These are phyloP conservation scores for Vigna nakashimae DNA, from an alignment of 306 rosid genomes.

Conservation along the genomic window DNA sequence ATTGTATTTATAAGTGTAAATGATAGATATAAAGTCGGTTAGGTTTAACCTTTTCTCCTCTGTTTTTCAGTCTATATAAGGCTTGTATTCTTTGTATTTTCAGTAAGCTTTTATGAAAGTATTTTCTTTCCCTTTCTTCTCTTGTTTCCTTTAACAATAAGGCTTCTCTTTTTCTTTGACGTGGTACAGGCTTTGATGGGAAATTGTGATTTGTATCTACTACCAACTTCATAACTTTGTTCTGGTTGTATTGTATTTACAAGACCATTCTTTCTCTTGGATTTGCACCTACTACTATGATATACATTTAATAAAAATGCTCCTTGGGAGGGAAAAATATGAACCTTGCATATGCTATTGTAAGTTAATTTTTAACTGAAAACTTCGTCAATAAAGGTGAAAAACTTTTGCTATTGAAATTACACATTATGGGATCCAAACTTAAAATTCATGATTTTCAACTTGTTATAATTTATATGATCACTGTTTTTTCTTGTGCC, in stretches of 20 bases:
- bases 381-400: constrained; percentile 6
- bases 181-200: constrained; percentile 2
- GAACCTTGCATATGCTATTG: not conserved
- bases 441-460: constrained; percentile 4
- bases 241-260: too few species aligned
- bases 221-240: not conserved
- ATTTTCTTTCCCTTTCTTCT: too few species aligned
- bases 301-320: not conserved
- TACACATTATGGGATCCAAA: constrained; percentile 26
- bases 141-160: not conserved
- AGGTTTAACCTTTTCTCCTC: too few species aligned
- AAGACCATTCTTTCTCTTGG: not conserved
- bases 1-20: not conserved
- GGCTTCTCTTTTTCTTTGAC: constrained; percentile 5
- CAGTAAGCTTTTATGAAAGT: too few species aligned
- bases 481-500: constrained; percentile 6
- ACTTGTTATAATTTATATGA: not conserved
- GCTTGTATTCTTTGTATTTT: too few species aligned
- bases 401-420: not conserved
- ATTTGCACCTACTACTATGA: constrained; percentile 7
- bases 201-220: constrained; percentile 23
- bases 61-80: too few species aligned
- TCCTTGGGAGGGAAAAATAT: constrained; percentile 8
- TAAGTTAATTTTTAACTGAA: constrained; percentile 30
- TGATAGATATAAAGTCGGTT: too few species aligned